Evolutionary conservation across 208 protist species (phyloP).

Genomic region (Herpetomonas tarakana): DNA sequence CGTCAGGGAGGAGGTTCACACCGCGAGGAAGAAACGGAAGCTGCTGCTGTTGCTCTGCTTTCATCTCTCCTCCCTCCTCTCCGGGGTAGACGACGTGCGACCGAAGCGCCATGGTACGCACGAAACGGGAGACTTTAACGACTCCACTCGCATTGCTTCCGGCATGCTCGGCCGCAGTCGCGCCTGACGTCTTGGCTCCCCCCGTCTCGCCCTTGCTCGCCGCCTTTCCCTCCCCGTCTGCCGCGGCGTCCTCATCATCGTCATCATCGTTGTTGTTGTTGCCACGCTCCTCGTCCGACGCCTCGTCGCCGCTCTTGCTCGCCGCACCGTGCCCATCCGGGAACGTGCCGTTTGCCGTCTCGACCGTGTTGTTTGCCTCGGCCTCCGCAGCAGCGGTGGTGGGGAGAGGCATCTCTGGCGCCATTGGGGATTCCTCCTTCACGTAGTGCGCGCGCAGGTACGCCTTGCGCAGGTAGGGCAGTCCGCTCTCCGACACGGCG

Average conservation of each 20-base stretch:
- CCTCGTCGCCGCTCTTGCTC: neutral
- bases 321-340: neutral
- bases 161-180: too few relatives aligned
- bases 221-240: too few relatives aligned
- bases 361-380: neutral
- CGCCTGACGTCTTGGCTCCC: too few relatives aligned
- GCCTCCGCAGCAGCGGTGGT: neutral
- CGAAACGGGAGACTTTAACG: neutral
- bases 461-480: slow-evolving; percentile 45
- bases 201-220: too few relatives aligned
- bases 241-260: neutral
- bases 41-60: neutral
- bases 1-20: neutral
- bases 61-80: too few relatives aligned
- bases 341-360: neutral
- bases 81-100: neutral
- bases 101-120: neutral
- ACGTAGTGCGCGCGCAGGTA: slow-evolving; percentile 38
- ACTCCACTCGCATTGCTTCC: neutral
- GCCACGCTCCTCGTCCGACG: neutral
- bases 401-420: neutral
- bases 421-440: neutral
- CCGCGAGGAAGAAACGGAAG: neutral
- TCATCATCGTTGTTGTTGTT: neutral
- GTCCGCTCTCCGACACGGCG: slow-evolving; percentile 48